Evolutionary conservation across 1,284 basidiomycete species (phyloP), one percentile per base, ranked within the genome.

Genomic region (Lignosus rhinocerotis): DNA sequence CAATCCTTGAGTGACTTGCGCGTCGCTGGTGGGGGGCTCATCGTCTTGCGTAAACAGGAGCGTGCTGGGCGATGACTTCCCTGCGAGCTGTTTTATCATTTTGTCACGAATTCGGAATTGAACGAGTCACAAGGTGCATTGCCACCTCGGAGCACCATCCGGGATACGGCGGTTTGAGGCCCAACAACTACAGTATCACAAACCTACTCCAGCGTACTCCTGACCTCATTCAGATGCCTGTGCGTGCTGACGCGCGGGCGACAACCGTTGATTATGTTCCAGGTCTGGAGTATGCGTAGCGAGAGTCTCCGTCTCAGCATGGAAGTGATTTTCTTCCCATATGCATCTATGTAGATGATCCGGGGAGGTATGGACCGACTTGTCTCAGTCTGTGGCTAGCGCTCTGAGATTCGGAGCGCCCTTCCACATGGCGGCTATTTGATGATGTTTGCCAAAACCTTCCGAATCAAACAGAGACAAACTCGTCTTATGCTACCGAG

Each of bases 401-500:
- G 25, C 25, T 25, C 25, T n/a, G n/a, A 25, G 25, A 25, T 25
- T 25, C 25, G 25, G 25, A 25, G 25, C 25, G 25, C 25, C 25
- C 25, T 25, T 4, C 25, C 25, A 25, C 25, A 14, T 1, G 42
- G 41, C 32, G 39, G 19, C 9, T 56, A 16, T 53, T 63, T 63
- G 51, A 9, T 8, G 3, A 1, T 60, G 56, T 59, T 63, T 63
- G 55, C 16, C 63, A 60, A 58, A 32, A 61, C 55, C 55, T 41
- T 61, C 58, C 56, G 58, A 53, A 54, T 56, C 51, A 58, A 64
- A 61, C 58, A 59, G 12, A 46, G 12, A 31, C 61, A 62, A 60
- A 65, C 57, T 65, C 59, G 60, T 61, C 55, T 48, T 58, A 58
- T 48, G 59, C 49, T 48, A 34, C 49, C 14, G n/a, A 19, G 19